Conservation (phyloP, 2,329 filamentous ascomycete species). For the Hypomyces rosellus region DNA sequence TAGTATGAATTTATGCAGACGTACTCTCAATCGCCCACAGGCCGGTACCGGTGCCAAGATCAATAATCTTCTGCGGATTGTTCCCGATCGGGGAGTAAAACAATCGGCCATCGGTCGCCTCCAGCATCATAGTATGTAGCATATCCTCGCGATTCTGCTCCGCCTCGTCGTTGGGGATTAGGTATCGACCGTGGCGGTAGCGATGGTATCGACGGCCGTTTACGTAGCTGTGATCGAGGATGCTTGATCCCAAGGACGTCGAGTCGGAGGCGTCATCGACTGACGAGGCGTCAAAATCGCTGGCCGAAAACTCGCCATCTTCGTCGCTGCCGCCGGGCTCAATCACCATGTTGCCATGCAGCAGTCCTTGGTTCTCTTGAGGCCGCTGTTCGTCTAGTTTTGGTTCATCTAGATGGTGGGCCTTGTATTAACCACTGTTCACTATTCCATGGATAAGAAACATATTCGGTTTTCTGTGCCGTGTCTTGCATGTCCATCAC, state of each 20-base stretch:
- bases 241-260: slow-evolving; percentile 6
- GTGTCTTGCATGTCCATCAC: too few relatives aligned
- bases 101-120: slow-evolving; percentile 35
- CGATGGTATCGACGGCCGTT: slow-evolving; percentile 35
- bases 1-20: background rate
- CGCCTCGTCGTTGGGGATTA: slow-evolving; percentile 38
- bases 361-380: slow-evolving; percentile 16
- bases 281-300: slow-evolving; percentile 10
- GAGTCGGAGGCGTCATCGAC: slow-evolving; percentile 3
- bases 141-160: slow-evolving; percentile 42
- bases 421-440: too few relatives aligned
- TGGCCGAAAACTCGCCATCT: slow-evolving; percentile 29
- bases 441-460: too few relatives aligned
- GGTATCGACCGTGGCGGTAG: slow-evolving; percentile 37
- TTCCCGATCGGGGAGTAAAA: slow-evolving; percentile 34
- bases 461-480: too few relatives aligned
- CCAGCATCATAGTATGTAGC: slow-evolving; percentile 39
- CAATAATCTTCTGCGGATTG: slow-evolving; percentile 37
- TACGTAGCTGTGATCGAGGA: slow-evolving; percentile 6
- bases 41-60: slow-evolving; percentile 45
- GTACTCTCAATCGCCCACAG: slow-evolving; percentile 38
- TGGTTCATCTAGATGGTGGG: background rate
- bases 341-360: slow-evolving; percentile 24
- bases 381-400: background rate
- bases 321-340: slow-evolving; percentile 27